phyloP scores from a whole-genome alignment of 345 rosid genomes.

The Cardamine resedifolia region DNA sequence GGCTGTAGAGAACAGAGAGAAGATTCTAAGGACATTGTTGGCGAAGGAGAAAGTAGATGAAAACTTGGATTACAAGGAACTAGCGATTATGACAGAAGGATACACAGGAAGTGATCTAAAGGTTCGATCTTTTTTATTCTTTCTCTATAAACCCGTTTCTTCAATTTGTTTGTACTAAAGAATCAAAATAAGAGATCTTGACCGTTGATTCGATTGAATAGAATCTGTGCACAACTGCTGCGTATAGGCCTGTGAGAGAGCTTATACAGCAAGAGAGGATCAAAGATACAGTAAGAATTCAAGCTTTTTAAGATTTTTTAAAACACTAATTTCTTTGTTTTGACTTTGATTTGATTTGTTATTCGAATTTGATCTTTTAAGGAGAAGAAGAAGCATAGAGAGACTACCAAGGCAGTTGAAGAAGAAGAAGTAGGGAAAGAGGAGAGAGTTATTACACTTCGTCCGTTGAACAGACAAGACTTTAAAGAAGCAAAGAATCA shows the following conservation, averaged over 20 bases:
- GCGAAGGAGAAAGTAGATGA: constrained; percentile 66
- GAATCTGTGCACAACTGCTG: constrained; percentile 92
- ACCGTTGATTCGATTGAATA: constrained; percentile 28
- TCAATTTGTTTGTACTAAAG: neutral
- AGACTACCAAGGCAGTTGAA: constrained; percentile 32
- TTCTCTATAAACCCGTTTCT: neutral
- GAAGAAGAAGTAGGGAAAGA: constrained; percentile 43
- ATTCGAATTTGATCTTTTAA: constrained; percentile 2
- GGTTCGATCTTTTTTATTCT: constrained; percentile 40
- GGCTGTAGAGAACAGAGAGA: constrained; percentile 64
- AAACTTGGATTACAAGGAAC: constrained; percentile 68
- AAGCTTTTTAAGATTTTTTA: neutral
- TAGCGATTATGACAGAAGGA: constrained; percentile 78
- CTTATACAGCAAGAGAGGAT: constrained; percentile 73
- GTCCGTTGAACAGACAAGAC: constrained; percentile 76
- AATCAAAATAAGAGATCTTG: neutral
- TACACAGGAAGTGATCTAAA: constrained; percentile 85
- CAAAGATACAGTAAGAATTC: constrained; percentile 55
- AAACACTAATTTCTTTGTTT: neutral
- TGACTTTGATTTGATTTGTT: neutral
- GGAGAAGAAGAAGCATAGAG: constrained; percentile 62
- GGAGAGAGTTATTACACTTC: constrained; percentile 61
- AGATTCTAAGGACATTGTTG: constrained; percentile 62
- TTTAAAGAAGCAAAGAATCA: constrained; percentile 80
- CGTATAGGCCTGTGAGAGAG: constrained; percentile 83